Evolutionary conservation across 78 protist genomes (phyloP).

Genomic region (Dictyostelium citrinum): DNA sequence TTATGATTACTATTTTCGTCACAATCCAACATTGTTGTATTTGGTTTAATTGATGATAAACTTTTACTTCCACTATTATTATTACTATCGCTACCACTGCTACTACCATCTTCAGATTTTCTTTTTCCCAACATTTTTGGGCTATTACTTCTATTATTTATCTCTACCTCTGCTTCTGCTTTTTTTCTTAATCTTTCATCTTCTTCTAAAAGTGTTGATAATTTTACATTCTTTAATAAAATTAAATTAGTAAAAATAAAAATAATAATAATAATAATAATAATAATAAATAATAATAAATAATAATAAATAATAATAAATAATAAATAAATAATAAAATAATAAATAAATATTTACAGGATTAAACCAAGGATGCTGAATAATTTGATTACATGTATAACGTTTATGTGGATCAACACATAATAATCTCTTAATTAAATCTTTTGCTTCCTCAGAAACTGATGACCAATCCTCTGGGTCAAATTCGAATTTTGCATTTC

Average conservation of each 20-base stretch:
- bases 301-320: not conserved
- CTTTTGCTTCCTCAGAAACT: slow-evolving; percentile 61
- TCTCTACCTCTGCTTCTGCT: not conserved
- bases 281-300: not conserved
- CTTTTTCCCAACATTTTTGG: slow-evolving; percentile 46
- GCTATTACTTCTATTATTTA: not conserved
- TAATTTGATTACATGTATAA: slow-evolving; percentile 41
- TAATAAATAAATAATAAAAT: too few relatives aligned
- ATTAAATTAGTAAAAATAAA: not conserved
- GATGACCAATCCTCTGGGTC: slow-evolving; percentile 11
- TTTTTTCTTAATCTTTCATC: not conserved
- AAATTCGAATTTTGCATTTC: slow-evolving; percentile 48
- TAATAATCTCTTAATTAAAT: slow-evolving; percentile 66
- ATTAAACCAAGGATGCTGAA: slow-evolving; percentile 73
- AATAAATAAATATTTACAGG: not conserved
- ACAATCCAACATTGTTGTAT: not conserved
- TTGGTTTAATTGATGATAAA: not conserved
- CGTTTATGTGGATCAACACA: slow-evolving; percentile 55
- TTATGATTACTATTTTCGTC: not conserved
- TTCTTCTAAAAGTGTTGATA: slow-evolving; percentile 14
- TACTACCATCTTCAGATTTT: slow-evolving; percentile 24
- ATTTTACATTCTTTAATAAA: not conserved
- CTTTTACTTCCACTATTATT: not conserved
- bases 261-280: not conserved
- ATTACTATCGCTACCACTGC: not conserved